Evolutionary conservation across 495 filamentous ascomycete species (phyloP).

Genomic region (Letharia columbiana): DNA sequence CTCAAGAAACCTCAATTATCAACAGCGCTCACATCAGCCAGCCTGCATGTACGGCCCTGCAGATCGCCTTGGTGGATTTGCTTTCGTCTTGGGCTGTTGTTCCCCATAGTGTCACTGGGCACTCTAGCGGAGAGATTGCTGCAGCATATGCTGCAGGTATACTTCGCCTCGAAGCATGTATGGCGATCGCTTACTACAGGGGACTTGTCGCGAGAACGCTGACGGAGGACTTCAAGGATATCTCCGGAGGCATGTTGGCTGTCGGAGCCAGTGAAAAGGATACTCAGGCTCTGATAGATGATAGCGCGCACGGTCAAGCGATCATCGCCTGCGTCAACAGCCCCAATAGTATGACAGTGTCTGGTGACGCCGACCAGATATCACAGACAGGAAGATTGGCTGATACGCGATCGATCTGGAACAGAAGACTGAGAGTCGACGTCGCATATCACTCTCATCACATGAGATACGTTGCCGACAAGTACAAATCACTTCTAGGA

Average conservation of each 20-base stretch:
- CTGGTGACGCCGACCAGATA: constrained; percentile 39
- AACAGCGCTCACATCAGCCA: constrained; percentile 25
- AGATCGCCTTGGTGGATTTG: constrained; percentile 42
- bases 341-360: constrained; percentile 31
- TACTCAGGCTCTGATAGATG: background rate
- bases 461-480: constrained; percentile 36
- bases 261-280: background rate
- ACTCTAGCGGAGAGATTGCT: constrained; percentile 38
- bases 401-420: constrained; percentile 37
- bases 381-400: constrained; percentile 32
- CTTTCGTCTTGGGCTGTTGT: constrained; percentile 20
- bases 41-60: constrained; percentile 41
- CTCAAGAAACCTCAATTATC: constrained; percentile 17
- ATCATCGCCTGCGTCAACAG: constrained; percentile 8
- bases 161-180: constrained; percentile 3
- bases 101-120: constrained; percentile 28
- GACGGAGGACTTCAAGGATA: background rate
- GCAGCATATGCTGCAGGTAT: constrained; percentile 28
- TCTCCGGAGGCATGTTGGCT: constrained; percentile 1
- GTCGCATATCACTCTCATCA: constrained; percentile 49
- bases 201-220: constrained; percentile 22
- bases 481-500: constrained; percentile 27
- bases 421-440: constrained; percentile 31
- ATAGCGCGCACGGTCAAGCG: background rate
- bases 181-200: constrained; percentile 30